Base-by-base conservation (phyloP, 306 rosid species). In the Parietaria judaica region DNA sequence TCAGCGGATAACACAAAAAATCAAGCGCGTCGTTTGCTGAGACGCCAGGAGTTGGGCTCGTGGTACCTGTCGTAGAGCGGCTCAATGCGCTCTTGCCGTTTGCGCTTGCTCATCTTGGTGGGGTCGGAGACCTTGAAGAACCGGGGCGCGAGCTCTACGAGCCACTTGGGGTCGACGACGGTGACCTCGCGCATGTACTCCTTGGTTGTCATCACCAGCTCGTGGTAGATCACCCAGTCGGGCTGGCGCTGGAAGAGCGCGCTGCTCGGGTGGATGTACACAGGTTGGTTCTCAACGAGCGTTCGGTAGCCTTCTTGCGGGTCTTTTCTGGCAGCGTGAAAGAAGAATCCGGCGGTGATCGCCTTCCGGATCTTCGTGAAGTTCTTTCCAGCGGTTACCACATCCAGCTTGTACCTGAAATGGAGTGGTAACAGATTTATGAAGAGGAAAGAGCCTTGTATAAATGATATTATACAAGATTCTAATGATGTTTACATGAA, bases 31-130 rank as follows among this genome's bases (percentile, higher is more conserved):
- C 94, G 80, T 77, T 83, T 83, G 66, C 95, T 86, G 74, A 89
- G 76, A 43, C 97, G 86, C 97, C 97, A 89, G 12, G 97, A 89
- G 63, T 89, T 89, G 10, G 97, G 97, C 76, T 89, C 95, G 1
- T 89, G 91, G 76, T 89, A 86, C 82, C 97, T 76, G 54, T 89
- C 97, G 66, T 86, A 89, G 36, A 84, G 84, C 34, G 90, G 94
- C 63, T 79, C 90, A 6, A 84, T 80, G 11, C 95, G 88, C 68
- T 90, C 95, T 62, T 80, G 95, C n/a, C 86, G 79, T 77, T 90
- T 90, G 16, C 90, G 78, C 73, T 82, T 90, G 78, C 85, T 86
- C 86, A 84, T 80, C 78, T 84, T 86, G 16, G 94, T 78, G 65
- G 90, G 95, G 72, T 83, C 85, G 56, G 94, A 66, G 5, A 70